Conservation (phyloP, 2,329 filamentous ascomycete genomes). For the Cytospora piceae region DNA sequence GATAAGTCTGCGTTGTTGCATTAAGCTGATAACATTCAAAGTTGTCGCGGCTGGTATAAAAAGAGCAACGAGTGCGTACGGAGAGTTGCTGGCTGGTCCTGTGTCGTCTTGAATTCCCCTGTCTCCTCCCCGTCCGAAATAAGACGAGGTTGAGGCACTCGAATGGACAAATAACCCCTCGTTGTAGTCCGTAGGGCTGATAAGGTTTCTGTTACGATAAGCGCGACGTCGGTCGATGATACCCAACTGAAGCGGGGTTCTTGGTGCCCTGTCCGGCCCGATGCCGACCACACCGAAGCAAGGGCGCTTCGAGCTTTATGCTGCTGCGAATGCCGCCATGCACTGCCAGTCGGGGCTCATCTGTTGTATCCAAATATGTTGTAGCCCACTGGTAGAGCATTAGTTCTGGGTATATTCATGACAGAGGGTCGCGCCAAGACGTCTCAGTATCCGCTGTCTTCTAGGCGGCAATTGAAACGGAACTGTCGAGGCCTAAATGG, state of each 20-base stretch:
- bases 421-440: conserved; percentile 2
- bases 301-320: conserved; percentile 2
- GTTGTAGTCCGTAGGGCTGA: conserved; percentile 15
- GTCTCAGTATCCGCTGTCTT: background rate
- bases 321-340: background rate
- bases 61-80: background rate
- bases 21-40: background rate
- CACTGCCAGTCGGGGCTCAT: background rate
- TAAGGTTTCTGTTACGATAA: conserved; percentile 15
- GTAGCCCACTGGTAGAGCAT: background rate
- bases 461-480: conserved; percentile 22
- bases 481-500: background rate
- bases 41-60: background rate
- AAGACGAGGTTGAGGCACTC: background rate
- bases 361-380: background rate
- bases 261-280: conserved; percentile 15
- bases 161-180: background rate
- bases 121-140: background rate
- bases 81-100: background rate
- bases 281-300: background rate
- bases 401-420: background rate
- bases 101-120: background rate
- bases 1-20: background rate
- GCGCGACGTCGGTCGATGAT: background rate
- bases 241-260: conserved; percentile 18